Base-by-base conservation (phyloP, 2,329 filamentous ascomycete species). In the Alternaria tenuissima region DNA sequence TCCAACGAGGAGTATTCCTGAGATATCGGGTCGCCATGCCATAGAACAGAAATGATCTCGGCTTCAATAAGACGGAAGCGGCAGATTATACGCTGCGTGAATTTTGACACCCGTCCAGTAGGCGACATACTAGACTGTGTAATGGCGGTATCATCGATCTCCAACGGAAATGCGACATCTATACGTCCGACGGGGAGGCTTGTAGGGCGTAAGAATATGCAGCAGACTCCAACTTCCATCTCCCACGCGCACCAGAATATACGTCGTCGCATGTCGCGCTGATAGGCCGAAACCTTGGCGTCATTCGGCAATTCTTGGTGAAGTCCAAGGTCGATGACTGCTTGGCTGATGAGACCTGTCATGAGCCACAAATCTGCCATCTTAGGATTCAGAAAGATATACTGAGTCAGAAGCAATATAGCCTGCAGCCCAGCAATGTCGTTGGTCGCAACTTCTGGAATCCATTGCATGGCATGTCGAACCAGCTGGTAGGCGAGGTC, bases 171-270 rank as follows among this genome's bases (percentile, higher is more conserved):
- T 6, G 64, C 63, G 18, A 77, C 74, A 9, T 75, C 69, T 39
- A 74, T 74, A 12, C 57, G 61, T 30, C 68, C 67, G 36, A 72
- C 72, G 8, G 74, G 73, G n/a, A 78, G 57, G 41, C 67, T 74
- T 9, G 72, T 70, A 3, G 73, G 74, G 5, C 73, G 71, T 11
- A 74, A 43, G 24, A 77, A 77, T 42, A 75, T 74, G 26, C 68
- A 73, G 44, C 74, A 77, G 1, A 77, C 76, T 7, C 73, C 73
- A 16, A 76, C 73, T 52, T 78, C 76, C 76, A 77, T 77, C 44
- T 78, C 76, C 75, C 75, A 78, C 14, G 75, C 75, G 44, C 71
- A 75, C 76, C 76, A 78, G 26, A 78, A 78, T 39, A 78, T 52
- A 16, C 76, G 73, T 26, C 76, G 69, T n/a, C 76, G 67, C 74